Evolutionary conservation across 495 filamentous ascomycete genomes (phyloP).

Genomic region (Bacidia rubella): DNA sequence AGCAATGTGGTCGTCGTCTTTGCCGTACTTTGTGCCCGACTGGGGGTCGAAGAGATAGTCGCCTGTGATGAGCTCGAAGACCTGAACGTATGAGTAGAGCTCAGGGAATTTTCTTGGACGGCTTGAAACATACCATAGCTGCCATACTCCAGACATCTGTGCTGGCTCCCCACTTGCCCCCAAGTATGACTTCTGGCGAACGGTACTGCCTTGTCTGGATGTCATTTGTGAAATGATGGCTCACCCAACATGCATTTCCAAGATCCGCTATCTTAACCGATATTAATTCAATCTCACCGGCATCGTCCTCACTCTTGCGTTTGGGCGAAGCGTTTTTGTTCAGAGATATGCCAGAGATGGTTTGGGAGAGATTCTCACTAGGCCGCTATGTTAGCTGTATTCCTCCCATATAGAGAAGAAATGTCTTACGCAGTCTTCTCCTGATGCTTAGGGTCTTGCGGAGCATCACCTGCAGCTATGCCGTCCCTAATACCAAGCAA

Average conservation of each 20-base stretch:
- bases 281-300: slow-evolving; percentile 55
- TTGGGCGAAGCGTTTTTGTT: slow-evolving; percentile 49
- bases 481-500: slow-evolving; percentile 43
- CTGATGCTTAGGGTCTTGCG: slow-evolving; percentile 66
- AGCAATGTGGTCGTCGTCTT: slow-evolving; percentile 98
- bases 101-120: not conserved
- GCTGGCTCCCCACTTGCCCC: slow-evolving; percentile 95
- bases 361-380: slow-evolving; percentile 79
- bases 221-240: slow-evolving; percentile 98
- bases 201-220: slow-evolving; percentile 97
- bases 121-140: slow-evolving; percentile 60
- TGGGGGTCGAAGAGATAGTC: slow-evolving; percentile 99
- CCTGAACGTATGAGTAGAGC: slow-evolving; percentile 34
- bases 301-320: slow-evolving; percentile 34
- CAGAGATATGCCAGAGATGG: slow-evolving; percentile 88
- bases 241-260: slow-evolving; percentile 97
- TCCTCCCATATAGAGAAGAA: not conserved
- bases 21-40: slow-evolving; percentile 97
- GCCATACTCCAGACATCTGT: slow-evolving; percentile 99
- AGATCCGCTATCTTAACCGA: slow-evolving; percentile 98
- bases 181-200: slow-evolving; percentile 92
- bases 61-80: slow-evolving; percentile 94
- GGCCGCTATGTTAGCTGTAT: slow-evolving; percentile 4
- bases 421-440: slow-evolving; percentile 84
- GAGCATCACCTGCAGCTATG: slow-evolving; percentile 25